These are phyloP conservation scores for Notholithocarpus densiflorus DNA, from an alignment of 306 rosid genomes.

Conservation along the genomic window DNA sequence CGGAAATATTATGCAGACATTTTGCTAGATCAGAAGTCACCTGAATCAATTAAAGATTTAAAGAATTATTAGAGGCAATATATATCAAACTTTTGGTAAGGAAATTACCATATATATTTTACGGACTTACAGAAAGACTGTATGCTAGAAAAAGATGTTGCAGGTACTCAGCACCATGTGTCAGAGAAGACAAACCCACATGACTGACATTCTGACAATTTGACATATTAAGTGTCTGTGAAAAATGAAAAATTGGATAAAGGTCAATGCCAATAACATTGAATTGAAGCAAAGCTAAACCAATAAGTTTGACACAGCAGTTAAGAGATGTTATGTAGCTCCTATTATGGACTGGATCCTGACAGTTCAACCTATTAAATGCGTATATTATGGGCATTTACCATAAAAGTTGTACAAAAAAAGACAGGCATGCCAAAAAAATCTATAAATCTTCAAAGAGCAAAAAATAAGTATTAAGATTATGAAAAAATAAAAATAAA, in stretches of 20 bases:
- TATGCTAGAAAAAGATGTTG: constrained; percentile 52
- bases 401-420: background rate
- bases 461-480: background rate
- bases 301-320: background rate
- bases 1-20: constrained; percentile 38
- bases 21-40: constrained; percentile 52
- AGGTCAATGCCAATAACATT: background rate
- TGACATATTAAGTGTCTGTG: constrained; percentile 58
- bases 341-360: background rate
- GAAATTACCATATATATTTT: constrained; percentile 7
- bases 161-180: constrained; percentile 48
- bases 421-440: background rate
- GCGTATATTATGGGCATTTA: background rate
- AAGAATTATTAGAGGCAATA: constrained; percentile 17
- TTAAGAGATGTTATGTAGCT: background rate
- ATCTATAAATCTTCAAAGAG: background rate
- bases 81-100: constrained; percentile 3
- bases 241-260: constrained; percentile 2
- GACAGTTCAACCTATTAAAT: background rate
- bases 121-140: constrained; percentile 52
- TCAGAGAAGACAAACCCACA: constrained; percentile 57
- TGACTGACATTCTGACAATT: constrained; percentile 55
- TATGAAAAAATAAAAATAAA: background rate
- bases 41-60: constrained; percentile 32
- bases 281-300: background rate